Base-by-base conservation (phyloP, 331 rosid genomes). In the Saraca asoca region DNA sequence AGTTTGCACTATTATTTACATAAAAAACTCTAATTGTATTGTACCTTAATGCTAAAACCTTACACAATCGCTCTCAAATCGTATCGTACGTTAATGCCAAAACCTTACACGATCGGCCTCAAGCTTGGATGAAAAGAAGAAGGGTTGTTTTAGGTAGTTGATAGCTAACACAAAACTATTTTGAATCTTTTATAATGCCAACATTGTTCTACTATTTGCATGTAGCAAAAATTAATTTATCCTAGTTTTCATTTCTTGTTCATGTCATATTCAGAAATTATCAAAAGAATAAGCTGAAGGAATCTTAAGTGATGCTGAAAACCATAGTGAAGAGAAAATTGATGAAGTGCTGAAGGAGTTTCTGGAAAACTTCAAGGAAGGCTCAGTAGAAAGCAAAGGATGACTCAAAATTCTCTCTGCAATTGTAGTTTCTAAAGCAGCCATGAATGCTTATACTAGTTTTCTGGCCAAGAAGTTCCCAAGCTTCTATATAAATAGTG, bases 401-500 rank as follows among this genome's bases (percentile, higher is more conserved):
- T 86, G 87, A 87, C 82, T 80, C 37, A 51, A 1, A 17, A 5
- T 6, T 12, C 0, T 51, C 0, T 5, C 82, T 51, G 77, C 88
- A 3, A 83, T 76, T 63, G 41, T 14, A 5, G 20, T 76, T 12
- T 83, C 89, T 0, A 86, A 83, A 81, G 89, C 78, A 19, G 79
- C 83, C 12, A 13, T 79, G 74, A 83, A 79, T 77, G 80, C 79
- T 1, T 79, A 79, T 20, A 76, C 87, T 14, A 76, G 92, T 51
- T 37, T 79, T 49, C 33, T 79, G n/a, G 80, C 89, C 2, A 81
- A 58, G 63, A 81, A 69, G 13, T 66, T 59, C 31, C 85, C 77
- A 0, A 9, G 12, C 37, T 2, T 69, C 16, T 38, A 68, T 63
- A 58, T 80, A 76, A 80, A 73, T 33, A 0, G 55, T 39, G 68